These are phyloP conservation scores for Aspergillus ochraceoroseus DNA, from an alignment of 2,329 filamentous ascomycete species.

Conservation along the genomic window DNA sequence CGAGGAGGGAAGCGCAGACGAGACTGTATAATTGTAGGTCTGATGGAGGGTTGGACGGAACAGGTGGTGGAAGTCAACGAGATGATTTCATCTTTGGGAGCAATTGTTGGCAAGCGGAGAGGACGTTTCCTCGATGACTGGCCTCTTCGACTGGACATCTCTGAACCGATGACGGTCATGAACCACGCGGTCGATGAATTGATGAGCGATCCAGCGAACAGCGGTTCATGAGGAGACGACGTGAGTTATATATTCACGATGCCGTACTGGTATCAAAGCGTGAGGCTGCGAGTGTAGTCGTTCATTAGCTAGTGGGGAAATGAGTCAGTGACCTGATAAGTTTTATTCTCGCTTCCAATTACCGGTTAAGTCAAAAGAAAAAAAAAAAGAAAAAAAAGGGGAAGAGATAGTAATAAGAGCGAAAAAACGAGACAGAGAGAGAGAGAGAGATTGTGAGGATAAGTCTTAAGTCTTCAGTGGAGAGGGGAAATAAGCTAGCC, in stretches of 20 bases:
- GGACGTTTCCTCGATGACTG: conserved; percentile 37
- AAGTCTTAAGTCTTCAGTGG: conserved; percentile 10
- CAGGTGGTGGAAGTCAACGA: conserved; percentile 16
- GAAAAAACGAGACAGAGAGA: not conserved
- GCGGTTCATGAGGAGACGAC: too few relatives aligned
- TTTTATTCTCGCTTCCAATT: too few relatives aligned
- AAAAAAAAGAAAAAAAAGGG: conserved; percentile 11
- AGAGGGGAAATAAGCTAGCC: conserved; percentile 13
- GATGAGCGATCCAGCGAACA: too few relatives aligned
- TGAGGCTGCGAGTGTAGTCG: too few relatives aligned
- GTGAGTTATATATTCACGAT: too few relatives aligned
- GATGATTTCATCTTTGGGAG: conserved; percentile 41
- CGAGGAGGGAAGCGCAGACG: conserved; percentile 50
- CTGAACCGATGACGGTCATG: conserved; percentile 35
- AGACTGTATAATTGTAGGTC: conserved; percentile 33
- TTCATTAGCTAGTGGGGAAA: too few relatives aligned
- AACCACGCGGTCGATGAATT: not conserved
- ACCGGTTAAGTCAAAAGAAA: conserved; percentile 3
- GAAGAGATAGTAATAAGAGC: conserved; percentile 1
- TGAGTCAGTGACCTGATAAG: too few relatives aligned
- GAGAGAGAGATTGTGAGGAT: conserved; percentile 3
- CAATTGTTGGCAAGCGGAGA: conserved; percentile 42
- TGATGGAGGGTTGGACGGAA: conserved; percentile 27
- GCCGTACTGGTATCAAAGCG: too few relatives aligned
- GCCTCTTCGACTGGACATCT: conserved; percentile 37